A percentile compares a stretch with the other conserved stretches of the same genome.
These are phyloP conservation scores for Davidsoniella neocaledoniae DNA, from an alignment of 2,329 filamentous ascomycete species.

Conservation along the genomic window DNA sequence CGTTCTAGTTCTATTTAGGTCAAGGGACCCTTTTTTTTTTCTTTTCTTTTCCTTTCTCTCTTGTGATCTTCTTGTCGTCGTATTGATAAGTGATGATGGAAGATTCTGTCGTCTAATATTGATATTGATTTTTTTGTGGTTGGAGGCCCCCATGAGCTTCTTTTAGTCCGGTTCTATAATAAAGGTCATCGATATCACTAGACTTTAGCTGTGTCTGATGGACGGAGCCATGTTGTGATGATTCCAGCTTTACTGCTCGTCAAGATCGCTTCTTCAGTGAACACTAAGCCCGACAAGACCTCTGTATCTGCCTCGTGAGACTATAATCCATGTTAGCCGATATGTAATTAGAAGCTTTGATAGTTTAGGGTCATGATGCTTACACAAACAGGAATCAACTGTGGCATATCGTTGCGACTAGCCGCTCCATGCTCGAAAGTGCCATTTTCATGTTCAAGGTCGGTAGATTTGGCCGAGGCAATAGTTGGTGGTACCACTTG, in stretches of 20 bases:
- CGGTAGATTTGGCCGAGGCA: slow-evolving; percentile 17
- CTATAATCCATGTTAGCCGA: slow-evolving; percentile 37
- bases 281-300: slow-evolving; percentile 22
- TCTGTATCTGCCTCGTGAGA: slow-evolving; percentile 20
- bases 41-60: no score
- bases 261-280: slow-evolving; percentile 83
- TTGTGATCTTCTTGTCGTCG: no score
- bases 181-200: no score
- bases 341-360: background rate
- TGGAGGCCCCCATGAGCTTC: no score
- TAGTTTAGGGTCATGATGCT: slow-evolving; percentile 16
- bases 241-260: slow-evolving; percentile 80
- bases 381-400: slow-evolving; percentile 12
- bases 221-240: slow-evolving; percentile 58
- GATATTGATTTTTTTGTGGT: no score
- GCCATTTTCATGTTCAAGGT: slow-evolving; percentile 11
- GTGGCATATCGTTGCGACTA: slow-evolving; percentile 3
- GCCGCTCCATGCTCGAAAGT: slow-evolving; percentile 11
- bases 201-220: slow-evolving; percentile 18
- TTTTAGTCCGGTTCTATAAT: no score
- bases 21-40: no score
- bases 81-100: no score
- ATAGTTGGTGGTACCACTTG: slow-evolving; percentile 20
- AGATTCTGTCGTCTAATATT: no score
- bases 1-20: no score